These are phyloP conservation scores for Castanospermum australe DNA, from an alignment of 306 rosid genomes.

Conservation along the genomic window DNA sequence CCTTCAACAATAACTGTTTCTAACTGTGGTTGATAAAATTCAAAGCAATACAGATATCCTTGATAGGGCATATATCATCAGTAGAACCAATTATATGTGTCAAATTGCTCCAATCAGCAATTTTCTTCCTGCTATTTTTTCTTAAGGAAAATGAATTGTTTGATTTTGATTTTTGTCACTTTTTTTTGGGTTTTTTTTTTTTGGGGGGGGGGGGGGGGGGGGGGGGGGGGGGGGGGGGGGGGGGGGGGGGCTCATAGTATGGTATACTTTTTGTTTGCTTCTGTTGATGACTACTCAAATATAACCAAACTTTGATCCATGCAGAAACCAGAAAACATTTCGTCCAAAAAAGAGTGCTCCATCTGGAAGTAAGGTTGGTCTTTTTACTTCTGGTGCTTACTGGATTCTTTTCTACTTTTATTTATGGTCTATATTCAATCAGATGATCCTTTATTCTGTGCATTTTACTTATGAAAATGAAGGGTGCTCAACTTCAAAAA, in stretches of 20 bases:
- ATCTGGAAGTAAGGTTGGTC: slow-evolving; percentile 76
- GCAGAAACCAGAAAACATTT: slow-evolving; percentile 84
- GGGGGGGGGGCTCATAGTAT: background rate
- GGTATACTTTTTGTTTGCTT: background rate
- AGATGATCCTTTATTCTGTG: background rate
- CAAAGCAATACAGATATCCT: background rate
- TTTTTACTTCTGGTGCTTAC: background rate
- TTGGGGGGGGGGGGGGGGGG: no score
- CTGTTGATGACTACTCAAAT: background rate
- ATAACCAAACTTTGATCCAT: slow-evolving; percentile 22
- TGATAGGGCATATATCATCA: background rate
- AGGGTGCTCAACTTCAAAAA: slow-evolving; percentile 90
- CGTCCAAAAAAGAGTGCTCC: slow-evolving; percentile 88
- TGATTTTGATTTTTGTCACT: background rate
- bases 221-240: no score
- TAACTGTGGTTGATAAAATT: background rate
- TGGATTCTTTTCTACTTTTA: background rate
- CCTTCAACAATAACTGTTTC: background rate
- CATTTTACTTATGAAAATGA: slow-evolving; percentile 23
- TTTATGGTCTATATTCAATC: background rate
- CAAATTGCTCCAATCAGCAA: background rate
- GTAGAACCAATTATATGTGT: background rate
- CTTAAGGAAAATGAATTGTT: background rate
- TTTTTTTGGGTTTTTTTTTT: background rate
- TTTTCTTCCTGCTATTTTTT: background rate